phyloP scores from a whole-genome alignment of 208 protist genomes.

The Acanthamoeba quina region DNA sequence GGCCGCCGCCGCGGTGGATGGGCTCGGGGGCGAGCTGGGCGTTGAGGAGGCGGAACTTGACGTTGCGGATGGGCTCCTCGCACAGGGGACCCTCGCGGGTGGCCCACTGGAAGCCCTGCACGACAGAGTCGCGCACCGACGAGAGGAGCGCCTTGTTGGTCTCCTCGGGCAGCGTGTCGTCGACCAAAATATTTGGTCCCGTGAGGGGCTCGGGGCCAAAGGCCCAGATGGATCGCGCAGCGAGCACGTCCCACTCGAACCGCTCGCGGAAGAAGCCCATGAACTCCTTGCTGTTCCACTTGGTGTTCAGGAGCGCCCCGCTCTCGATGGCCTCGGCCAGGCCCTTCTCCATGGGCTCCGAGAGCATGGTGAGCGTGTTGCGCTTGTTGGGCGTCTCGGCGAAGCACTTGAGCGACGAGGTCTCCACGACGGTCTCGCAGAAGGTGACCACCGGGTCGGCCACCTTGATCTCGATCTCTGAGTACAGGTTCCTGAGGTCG shows the following conservation, averaged over 20 bases:
- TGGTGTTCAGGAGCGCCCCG: slow-evolving; percentile 53
- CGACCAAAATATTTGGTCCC: slow-evolving; percentile 97
- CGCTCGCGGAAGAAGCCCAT: slow-evolving; percentile 88
- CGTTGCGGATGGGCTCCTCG: slow-evolving; percentile 96
- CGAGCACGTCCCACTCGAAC: slow-evolving; percentile 97
- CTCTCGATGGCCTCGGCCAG: slow-evolving; percentile 92
- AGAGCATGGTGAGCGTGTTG: slow-evolving; percentile 95
- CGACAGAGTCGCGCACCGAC: slow-evolving; percentile 84
- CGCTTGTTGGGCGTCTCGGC: slow-evolving; percentile 93
- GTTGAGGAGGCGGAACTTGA: slow-evolving; percentile 93
- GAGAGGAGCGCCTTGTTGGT: slow-evolving; percentile 85
- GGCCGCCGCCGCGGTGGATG: slow-evolving; percentile 88
- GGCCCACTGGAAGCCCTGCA: slow-evolving; percentile 96
- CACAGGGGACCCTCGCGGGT: slow-evolving; percentile 97
- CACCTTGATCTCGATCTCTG: slow-evolving; percentile 96
- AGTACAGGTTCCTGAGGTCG: slow-evolving; percentile 95
- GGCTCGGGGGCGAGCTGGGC: slow-evolving; percentile 88
- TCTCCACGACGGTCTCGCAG: slow-evolving; percentile 97
- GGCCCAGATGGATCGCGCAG: slow-evolving; percentile 95
- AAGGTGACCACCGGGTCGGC: slow-evolving; percentile 97
- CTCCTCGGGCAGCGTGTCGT: slow-evolving; percentile 96
- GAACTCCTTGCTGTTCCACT: slow-evolving; percentile 80
- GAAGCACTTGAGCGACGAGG: slow-evolving; percentile 92
- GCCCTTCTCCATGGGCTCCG: slow-evolving; percentile 94
- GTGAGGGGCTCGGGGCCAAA: slow-evolving; percentile 91